Evolutionary conservation across 2,329 filamentous ascomycete species (phyloP).

Genomic region (Ophiostoma sp.): DNA sequence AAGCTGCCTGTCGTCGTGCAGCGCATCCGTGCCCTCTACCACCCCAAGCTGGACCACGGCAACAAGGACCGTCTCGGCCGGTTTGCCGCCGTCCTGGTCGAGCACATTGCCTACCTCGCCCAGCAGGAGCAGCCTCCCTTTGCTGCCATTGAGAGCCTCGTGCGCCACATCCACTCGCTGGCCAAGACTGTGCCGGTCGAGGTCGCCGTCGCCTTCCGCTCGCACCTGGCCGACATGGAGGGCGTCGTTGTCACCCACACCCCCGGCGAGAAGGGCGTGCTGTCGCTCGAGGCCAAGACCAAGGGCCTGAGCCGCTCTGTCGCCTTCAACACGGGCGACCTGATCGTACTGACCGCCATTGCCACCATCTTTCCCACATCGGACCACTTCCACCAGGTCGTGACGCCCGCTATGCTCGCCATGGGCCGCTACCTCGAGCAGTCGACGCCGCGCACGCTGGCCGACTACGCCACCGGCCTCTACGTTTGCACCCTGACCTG

Average conservation of each 20-base stretch:
- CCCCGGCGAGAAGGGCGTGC: background rate
- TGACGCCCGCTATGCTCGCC: slow-evolving; percentile 82
- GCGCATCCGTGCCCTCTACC: slow-evolving; percentile 84
- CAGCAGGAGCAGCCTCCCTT: slow-evolving; percentile 33
- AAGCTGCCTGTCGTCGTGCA: slow-evolving; percentile 77
- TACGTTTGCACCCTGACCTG: slow-evolving; percentile 75
- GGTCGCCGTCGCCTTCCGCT: slow-evolving; percentile 71
- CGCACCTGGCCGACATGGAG: slow-evolving; percentile 59
- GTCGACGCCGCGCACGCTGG: slow-evolving; percentile 58
- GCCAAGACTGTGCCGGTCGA: slow-evolving; percentile 77
- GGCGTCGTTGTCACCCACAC: slow-evolving; percentile 18
- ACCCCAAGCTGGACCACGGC: slow-evolving; percentile 74
- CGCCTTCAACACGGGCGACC: slow-evolving; percentile 60
- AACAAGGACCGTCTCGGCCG: slow-evolving; percentile 78
- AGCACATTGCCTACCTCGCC: slow-evolving; percentile 51
- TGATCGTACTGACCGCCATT: slow-evolving; percentile 78
- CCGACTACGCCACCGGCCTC: slow-evolving; percentile 66
- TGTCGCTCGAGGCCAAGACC: background rate
- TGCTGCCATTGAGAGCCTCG: slow-evolving; percentile 57
- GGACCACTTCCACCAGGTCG: slow-evolving; percentile 93
- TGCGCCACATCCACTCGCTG: slow-evolving; percentile 88
- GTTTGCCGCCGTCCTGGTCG: slow-evolving; percentile 62
- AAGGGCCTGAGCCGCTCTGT: slow-evolving; percentile 42
- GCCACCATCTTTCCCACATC: slow-evolving; percentile 86
- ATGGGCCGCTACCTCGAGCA: slow-evolving; percentile 80